Evolutionary conservation across 2,329 filamentous ascomycete species (phyloP).

Genomic region (Alternaria sp.): DNA sequence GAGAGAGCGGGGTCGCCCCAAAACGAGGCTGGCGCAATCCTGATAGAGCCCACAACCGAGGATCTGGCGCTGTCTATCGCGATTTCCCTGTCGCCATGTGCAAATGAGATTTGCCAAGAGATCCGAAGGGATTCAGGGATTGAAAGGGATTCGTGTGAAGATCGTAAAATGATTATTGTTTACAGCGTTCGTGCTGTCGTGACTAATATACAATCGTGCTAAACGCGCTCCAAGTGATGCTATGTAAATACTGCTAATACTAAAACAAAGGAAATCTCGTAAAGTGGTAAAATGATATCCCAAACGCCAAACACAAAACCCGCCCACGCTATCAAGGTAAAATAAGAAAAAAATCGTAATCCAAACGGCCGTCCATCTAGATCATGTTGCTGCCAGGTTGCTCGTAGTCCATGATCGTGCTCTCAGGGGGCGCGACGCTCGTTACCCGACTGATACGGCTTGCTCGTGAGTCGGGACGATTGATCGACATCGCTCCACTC

Average conservation of each 20-base stretch:
- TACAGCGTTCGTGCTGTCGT: not conserved
- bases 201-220: conserved; percentile 1
- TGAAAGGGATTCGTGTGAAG: not conserved
- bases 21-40: conserved; percentile 1
- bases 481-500: conserved; percentile 59
- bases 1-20: not conserved
- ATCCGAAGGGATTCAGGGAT: not conserved
- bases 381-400: conserved; percentile 35
- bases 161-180: not conserved
- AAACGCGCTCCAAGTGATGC: not conserved
- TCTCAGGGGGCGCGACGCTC: conserved; percentile 41
- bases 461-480: conserved; percentile 30
- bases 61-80: not conserved
- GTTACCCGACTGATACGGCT: conserved; percentile 35
- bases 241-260: not conserved
- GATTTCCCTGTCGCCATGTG: not conserved
- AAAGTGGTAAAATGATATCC: not conserved
- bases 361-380: conserved; percentile 16
- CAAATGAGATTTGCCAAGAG: not conserved
- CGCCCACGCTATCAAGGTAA: conserved; percentile 4
- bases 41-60: not conserved
- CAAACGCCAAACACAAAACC: conserved; percentile 11
- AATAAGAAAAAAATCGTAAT: conserved; percentile 9
- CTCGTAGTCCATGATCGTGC: conserved; percentile 44
- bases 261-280: conserved; percentile 6